Base-by-base conservation (phyloP, 106 monocot genomes). In the Amphibolis antarctica region DNA sequence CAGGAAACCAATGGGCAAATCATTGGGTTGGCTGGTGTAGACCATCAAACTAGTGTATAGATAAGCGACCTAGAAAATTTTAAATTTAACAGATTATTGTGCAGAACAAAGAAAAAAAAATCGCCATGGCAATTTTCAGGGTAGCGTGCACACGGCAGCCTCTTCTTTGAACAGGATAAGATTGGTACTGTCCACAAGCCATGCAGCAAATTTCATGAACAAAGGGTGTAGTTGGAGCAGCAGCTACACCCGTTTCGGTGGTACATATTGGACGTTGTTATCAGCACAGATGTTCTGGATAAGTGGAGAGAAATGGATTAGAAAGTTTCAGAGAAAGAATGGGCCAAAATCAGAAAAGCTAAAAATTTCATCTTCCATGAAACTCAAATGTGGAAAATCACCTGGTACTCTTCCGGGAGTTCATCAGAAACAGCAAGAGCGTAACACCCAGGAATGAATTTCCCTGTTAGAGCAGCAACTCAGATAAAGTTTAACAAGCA, bases 401-500 rank as follows among this genome's bases (percentile, higher is more conserved):
- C 69, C 59, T 69, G 69, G 26, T 52, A 69, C 28, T 69, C 69
- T 47, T 69, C 69, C 10, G 69, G 69, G 42, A 69, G 69, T 59
- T 69, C 69, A 57, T 69, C 69, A 5, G 69, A 69, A 10, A 69
- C 69, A 4, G 69, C 69, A 12, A 69, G 45, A 57, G 69, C 59
- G 47, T 69, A 69, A 47, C 69, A 69, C 10, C 69, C 69, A 46
- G 69, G 69, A 59, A 69, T 69, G 42, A 69, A 69, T 47, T 59
- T 57, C 12, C 59, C 69, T 69, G 52, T 42, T 12, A 10, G 28
- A 17, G 29, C 15, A 17, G 29, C 15, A 57, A 14, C 12, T 12
- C 23, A 28, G 12, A 27, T 57, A 23, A 30, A 15, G 26, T 28
- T 12, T 13, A 26, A n/a, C n/a, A 0, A 15, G 28, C 26, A 14